Evolutionary conservation across 1,139 yeast genomes (phyloP), one percentile per base, ranked within the genome.

Genomic region (Taiozyma sp.): DNA sequence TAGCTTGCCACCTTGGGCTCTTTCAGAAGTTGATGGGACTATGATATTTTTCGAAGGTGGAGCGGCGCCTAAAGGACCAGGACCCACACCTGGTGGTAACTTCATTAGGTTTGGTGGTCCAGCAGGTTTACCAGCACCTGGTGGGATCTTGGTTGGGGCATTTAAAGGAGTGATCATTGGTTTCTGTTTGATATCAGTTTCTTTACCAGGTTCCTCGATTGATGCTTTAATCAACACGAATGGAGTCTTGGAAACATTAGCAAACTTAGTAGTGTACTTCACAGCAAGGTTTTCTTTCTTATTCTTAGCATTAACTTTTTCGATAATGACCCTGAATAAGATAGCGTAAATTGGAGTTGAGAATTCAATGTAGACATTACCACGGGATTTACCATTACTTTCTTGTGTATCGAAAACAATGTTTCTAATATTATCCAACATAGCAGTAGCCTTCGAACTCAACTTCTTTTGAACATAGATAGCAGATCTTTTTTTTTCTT

Each of bases 361-460:
- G 41, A 56, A 55, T 35, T 52, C 54, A 37, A 56, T 40, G 34
- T 55, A 55, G 19, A 46, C 56, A 32, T 55, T 56, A 19, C 58
- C 58, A 28, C 57, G 49, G 10, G 57, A 53, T 43, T 53, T 48
- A 21, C 56, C 56, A 34, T 52, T 56, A 44, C 56, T 54, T 32
- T 54, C 49, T 44, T 53, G 53, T 2, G 44, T 52, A 42, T 56
- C 59, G 41, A 56, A 56, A 5, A 45, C 42, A 4, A 56, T 34
- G 1, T 7, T 41, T 7, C n/a, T 42, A 28, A 56, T 53, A 30
- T 22, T 49, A 10, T 53, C 34, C 6, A 53, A 39, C 44, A 52
- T 35, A 16, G 39, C 47, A 9, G 45, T 40, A 13, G 49, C 44
- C 39, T 53, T 54, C 2, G 24, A 16, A 19, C 30, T 35, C 19